Conservation (phyloP, 164 flowering plant genomes). For the Protea cynaroides region DNA sequence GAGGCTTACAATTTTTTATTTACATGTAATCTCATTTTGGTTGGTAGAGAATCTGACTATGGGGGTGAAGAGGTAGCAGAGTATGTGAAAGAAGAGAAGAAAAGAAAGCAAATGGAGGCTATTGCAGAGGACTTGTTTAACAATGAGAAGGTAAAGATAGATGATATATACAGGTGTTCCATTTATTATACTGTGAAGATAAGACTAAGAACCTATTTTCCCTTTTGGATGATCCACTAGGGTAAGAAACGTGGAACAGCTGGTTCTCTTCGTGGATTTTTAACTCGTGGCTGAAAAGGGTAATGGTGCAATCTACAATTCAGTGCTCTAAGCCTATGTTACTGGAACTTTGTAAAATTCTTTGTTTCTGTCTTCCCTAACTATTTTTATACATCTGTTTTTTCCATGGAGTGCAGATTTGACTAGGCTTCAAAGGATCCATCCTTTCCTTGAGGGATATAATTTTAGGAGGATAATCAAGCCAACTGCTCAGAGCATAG, state of each 20-base stretch:
- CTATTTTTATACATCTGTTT: too few species aligned
- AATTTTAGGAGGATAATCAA: too few species aligned
- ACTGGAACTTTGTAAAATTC: too few species aligned
- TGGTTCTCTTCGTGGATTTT: slow-evolving; percentile 46
- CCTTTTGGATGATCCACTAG: slow-evolving; percentile 25
- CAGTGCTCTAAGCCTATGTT: too few species aligned
- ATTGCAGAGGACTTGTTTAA: slow-evolving; percentile 82
- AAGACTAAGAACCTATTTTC: background rate
- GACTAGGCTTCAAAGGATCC: too few species aligned
- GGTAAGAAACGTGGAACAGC: slow-evolving; percentile 43
- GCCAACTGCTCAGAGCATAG: too few species aligned
- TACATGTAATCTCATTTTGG: slow-evolving; percentile 2
- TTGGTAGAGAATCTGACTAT: slow-evolving; percentile 48
- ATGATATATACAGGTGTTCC: background rate
- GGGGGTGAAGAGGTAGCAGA: slow-evolving; percentile 49
- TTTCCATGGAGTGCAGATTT: too few species aligned
- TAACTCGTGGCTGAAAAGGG: slow-evolving; percentile 36
- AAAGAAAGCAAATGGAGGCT: slow-evolving; percentile 76
- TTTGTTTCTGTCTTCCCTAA: too few species aligned
- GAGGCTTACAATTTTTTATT: background rate
- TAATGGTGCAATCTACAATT: slow-evolving; percentile 3
- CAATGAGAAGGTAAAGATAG: slow-evolving; percentile 45
- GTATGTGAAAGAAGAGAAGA: slow-evolving; percentile 70
- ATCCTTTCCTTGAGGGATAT: too few species aligned
- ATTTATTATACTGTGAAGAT: background rate